Base-by-base conservation (phyloP, 2,329 filamentous ascomycete genomes). In the Myriosclerotinia curreyana region DNA sequence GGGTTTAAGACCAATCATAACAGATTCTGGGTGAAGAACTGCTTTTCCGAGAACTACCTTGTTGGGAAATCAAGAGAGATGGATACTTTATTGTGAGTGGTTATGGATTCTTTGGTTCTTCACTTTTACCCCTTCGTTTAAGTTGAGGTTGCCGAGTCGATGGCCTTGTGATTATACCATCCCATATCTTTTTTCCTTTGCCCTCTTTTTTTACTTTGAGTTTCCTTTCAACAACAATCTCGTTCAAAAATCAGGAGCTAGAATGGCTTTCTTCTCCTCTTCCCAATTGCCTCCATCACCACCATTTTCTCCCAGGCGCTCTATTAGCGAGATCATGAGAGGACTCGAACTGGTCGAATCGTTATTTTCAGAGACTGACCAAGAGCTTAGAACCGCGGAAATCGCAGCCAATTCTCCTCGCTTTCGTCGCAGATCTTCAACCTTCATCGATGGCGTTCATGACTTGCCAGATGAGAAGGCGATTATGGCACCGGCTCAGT, bases 371-470 rank as follows among this genome's bases (percentile, higher is more conserved):
- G 54, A 48, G 2, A 51, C 50, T 63, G 34, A 63, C 52, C 31
- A 31, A 34, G 44, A 59, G 8, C 40, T 31, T 63, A 73, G 72
- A 34, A 97, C 93, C 54, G 92, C 92, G 73, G 92, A 97, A 75
- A 90, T 96, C 71, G 92, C 93, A 76, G 92, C 90, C 69, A 96
- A 91, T 76, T 92, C 93, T 66, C 91, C 92, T 65, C 88, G 90
- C 70, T 96, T 96, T 76, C 88, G 93, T 69, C 89, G 95, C 72
- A 91, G 92, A 78, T 97, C 94, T 72, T 97, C 92, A 70, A 97
- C 93, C 46, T 96, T 96, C 76, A 93, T 97, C 72, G 95, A 98
- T 81, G 94, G 91, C 69, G 97, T 98, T 72, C 94, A 98, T 78
- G 94, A 98, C 80, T 83, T 96, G 62, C 86, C 91, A 11, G 89